These are phyloP conservation scores for Aspergillus novofumigatus DNA, from an alignment of 2,329 filamentous ascomycete species.

Conservation along the genomic window DNA sequence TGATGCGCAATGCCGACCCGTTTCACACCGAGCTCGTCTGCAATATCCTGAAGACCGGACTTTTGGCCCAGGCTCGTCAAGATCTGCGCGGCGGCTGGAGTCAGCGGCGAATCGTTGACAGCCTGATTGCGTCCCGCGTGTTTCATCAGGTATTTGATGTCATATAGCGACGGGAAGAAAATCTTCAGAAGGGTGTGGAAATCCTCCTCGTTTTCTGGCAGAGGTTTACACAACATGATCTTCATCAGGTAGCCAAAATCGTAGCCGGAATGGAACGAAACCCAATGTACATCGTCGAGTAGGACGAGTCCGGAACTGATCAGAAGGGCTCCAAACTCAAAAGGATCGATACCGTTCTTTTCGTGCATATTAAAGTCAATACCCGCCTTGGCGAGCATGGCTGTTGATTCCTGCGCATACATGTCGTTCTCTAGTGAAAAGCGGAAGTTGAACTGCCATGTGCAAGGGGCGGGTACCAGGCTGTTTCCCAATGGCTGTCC, in stretches of 20 bases:
- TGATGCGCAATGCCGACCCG: slow-evolving; percentile 84
- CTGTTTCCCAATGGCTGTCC: slow-evolving; percentile 49
- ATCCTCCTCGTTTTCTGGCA: slow-evolving; percentile 84
- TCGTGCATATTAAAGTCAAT: slow-evolving; percentile 84
- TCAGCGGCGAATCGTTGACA: slow-evolving; percentile 59
- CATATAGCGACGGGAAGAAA: slow-evolving; percentile 90
- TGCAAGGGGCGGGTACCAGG: slow-evolving; percentile 67
- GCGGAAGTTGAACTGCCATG: slow-evolving; percentile 99
- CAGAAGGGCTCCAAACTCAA: slow-evolving; percentile 81
- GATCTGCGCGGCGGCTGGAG: slow-evolving; percentile 65
- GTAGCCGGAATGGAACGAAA: slow-evolving; percentile 96
- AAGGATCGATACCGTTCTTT: slow-evolving; percentile 83
- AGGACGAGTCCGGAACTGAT: slow-evolving; percentile 90
- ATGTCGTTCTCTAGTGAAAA: slow-evolving; percentile 94
- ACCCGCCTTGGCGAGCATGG: slow-evolving; percentile 84
- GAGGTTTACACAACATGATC: slow-evolving; percentile 73
- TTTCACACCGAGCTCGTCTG: slow-evolving; percentile 87
- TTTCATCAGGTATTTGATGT: slow-evolving; percentile 97
- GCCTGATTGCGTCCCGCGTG: slow-evolving; percentile 70
- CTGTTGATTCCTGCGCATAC: slow-evolving; percentile 94
- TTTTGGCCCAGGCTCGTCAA: slow-evolving; percentile 84
- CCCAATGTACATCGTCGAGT: slow-evolving; percentile 85
- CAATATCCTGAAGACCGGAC: slow-evolving; percentile 87
- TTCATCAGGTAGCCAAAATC: slow-evolving; percentile 98
- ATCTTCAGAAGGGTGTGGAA: slow-evolving; percentile 86